Evolutionary conservation across 345 rosid species (phyloP), one percentile per base, ranked within the genome.

Genomic region (Raphanus sativus): DNA sequence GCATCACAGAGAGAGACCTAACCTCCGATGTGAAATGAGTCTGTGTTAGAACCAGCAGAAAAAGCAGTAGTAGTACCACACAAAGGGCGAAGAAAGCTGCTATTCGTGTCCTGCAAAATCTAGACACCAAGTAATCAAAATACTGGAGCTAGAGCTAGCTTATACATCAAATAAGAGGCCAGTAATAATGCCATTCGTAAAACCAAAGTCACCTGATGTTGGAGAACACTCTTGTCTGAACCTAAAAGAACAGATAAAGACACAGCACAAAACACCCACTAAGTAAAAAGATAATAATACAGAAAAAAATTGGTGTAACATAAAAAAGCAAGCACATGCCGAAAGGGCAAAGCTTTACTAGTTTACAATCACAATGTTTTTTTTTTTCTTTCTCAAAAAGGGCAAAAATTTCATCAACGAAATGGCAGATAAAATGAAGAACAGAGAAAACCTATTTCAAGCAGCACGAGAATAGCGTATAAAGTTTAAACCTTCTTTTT

Each of bases 1-100:
- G 16, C 56, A 54, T 28, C 33, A 32, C 6, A 76, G 0, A 73
- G 42, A 52, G 58, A 52, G 58, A 65, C 74, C 84, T 34, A 78
- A 89, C 88, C 88, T 85, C 80, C 82, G 60, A 59, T 54, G 62
- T 74, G 62, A 65, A 76, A 69, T 69, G 77, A 55, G n/a, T 67
- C 78, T 45, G 76, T 48, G 33, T 83, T 78, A 45, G 84, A 77
- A 74, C 66, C 70, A 7, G 77, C 42, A 21, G 79, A 73, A 79
- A 48, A 70, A 28, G 70, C 38, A 66, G 30, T 68, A 28, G 4
- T 6, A 52, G 58, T 10, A 11, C 70, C 80, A 67, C 69, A 77
- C 15, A 74, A 52, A 68, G 85, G 12, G 63, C 69, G 86, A 81
- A 42, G 50, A n/a, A n/a, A 3, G 52, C 15, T 45, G 10, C 67